phyloP scores from a whole-genome alignment of 306 rosid species.

The Inga leiocalycina region DNA sequence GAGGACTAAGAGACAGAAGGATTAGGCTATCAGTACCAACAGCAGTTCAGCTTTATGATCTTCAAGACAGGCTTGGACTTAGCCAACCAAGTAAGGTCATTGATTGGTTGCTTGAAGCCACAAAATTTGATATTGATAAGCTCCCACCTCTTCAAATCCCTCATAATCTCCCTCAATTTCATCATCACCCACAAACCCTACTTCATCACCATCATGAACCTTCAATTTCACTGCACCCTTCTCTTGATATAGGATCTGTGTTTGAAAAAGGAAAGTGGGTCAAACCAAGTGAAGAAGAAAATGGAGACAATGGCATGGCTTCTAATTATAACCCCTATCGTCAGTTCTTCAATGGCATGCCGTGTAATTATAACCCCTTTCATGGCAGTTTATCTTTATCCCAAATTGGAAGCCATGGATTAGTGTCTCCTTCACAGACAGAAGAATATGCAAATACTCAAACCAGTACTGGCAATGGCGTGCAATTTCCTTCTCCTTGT shows the following conservation, averaged over 20 bases:
- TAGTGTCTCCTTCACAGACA: conserved; percentile 37
- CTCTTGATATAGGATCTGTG: neutral
- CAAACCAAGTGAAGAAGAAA: conserved; percentile 33
- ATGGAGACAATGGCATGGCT: neutral
- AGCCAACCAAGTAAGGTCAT: conserved; percentile 92
- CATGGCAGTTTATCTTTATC: conserved; percentile 60
- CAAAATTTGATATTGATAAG: conserved; percentile 82
- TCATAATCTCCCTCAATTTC: conserved; percentile 58
- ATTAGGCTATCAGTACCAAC: conserved; percentile 88
- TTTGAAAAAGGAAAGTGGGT: conserved; percentile 56
- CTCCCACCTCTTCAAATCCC: conserved; percentile 90
- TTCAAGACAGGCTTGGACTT: conserved; percentile 87
- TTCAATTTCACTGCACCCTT: neutral
- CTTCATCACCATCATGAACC: conserved; percentile 29
- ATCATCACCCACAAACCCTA: conserved; percentile 52
- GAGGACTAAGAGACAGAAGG: conserved; percentile 87
- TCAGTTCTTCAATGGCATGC: neutral
- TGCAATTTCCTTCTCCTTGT: conserved; percentile 46
- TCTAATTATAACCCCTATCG: conserved; percentile 23
- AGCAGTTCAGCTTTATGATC: conserved; percentile 85
- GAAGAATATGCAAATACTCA: conserved; percentile 29
- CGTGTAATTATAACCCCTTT: conserved; percentile 27
- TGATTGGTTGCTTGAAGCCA: conserved; percentile 87
- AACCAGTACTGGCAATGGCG: conserved; percentile 23
- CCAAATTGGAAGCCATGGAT: conserved; percentile 66